Conservation (phyloP, 768 basidiomycete species). For the Porphyrellus cyaneotinctus region DNA sequence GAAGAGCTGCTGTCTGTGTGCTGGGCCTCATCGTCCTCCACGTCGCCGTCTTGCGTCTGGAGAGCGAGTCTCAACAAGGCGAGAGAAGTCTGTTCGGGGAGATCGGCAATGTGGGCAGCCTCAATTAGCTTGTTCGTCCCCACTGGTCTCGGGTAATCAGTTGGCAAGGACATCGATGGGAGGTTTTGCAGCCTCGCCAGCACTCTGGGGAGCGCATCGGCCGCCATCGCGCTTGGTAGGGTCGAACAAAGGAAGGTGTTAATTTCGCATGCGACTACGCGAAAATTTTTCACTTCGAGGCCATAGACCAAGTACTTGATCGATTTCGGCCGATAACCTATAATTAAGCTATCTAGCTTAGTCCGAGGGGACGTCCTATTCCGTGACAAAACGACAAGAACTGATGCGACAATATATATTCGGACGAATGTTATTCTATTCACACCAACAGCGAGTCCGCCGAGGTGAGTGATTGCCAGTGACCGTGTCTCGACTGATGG, state of each 20-base stretch:
- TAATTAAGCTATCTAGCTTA: too few species aligned
- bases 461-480: too few species aligned
- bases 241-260: not conserved
- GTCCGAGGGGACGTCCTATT: too few species aligned
- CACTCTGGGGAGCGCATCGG: constrained; percentile 46
- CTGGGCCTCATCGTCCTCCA: constrained; percentile 46
- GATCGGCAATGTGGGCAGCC: constrained; percentile 66
- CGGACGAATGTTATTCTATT: too few species aligned
- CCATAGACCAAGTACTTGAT: too few species aligned
- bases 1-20: constrained; percentile 51
- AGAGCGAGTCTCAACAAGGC: constrained; percentile 79
- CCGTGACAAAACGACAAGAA: too few species aligned
- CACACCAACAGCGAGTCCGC: too few species aligned
- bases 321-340: too few species aligned
- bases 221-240: constrained; percentile 23
- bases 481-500: too few species aligned
- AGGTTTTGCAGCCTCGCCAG: constrained; percentile 68
- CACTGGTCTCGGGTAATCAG: constrained; percentile 88
- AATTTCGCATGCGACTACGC: not conserved
- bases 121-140: constrained; percentile 78
- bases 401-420: too few species aligned
- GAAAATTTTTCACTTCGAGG: not conserved
- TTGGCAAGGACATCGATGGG: constrained; percentile 88
- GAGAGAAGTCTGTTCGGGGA: constrained; percentile 72
- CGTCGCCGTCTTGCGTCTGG: constrained; percentile 54